A percentile compares a stretch with the other conserved stretches of the same genome.
phyloP scores from a whole-genome alignment of 768 basidiomycete genomes.

The Boletus huronensis region DNA sequence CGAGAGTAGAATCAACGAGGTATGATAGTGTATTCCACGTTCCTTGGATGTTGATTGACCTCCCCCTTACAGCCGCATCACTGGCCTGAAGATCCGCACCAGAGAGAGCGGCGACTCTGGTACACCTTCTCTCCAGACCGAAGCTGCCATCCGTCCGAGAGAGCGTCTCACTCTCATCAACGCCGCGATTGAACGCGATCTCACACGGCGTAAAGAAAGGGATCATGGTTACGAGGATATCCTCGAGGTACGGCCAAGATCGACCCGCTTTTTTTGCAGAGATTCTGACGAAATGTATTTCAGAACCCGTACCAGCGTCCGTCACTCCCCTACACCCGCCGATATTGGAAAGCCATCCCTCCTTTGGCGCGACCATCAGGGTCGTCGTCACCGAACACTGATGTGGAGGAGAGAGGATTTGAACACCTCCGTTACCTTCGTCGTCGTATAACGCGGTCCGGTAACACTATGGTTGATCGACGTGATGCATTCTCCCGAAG shows the following conservation, averaged over 20 bases:
- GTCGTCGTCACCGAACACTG: slow-evolving; percentile 26
- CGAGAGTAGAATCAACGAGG: slow-evolving; percentile 34
- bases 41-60: background rate
- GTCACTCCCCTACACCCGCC: slow-evolving; percentile 52
- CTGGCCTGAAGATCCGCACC: slow-evolving; percentile 52
- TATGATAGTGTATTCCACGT: background rate
- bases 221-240: slow-evolving; percentile 86
- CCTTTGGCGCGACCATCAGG: slow-evolving; percentile 35
- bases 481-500: slow-evolving; percentile 36
- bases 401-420: slow-evolving; percentile 19
- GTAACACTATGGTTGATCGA: slow-evolving; percentile 74
- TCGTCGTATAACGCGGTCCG: slow-evolving; percentile 78
- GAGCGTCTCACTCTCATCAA: slow-evolving; percentile 59
- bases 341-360: slow-evolving; percentile 63
- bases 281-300: slow-evolving; percentile 6
- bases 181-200: slow-evolving; percentile 55
- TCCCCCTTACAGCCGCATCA: slow-evolving; percentile 37
- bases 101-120: slow-evolving; percentile 41
- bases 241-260: slow-evolving; percentile 58
- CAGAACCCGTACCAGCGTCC: slow-evolving; percentile 72
- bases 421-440: slow-evolving; percentile 45
- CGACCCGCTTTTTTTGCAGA: background rate
- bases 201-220: slow-evolving; percentile 62
- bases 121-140: slow-evolving; percentile 39
- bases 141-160: slow-evolving; percentile 56